A percentile compares a stretch with the other conserved stretches of the same genome.
These are phyloP conservation scores for Acanthamoeba sp. DNA, from an alignment of 208 protist species.

Conservation along the genomic window DNA sequence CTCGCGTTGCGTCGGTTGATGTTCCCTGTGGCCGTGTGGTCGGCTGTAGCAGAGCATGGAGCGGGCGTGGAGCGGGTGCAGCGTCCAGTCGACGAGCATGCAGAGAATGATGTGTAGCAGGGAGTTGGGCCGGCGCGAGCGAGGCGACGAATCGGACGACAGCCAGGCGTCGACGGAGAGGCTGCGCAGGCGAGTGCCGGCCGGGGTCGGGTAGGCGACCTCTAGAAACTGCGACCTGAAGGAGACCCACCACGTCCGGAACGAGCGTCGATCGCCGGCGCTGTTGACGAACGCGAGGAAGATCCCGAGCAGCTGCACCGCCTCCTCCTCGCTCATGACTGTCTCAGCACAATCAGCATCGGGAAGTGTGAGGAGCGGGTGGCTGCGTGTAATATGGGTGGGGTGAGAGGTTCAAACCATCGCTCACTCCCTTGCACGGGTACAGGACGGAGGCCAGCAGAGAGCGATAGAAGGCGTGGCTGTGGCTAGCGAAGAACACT, in stretches of 20 bases:
- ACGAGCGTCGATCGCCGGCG: neutral
- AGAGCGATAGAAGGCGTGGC: neutral
- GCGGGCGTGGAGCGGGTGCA: neutral
- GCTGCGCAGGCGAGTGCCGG: neutral
- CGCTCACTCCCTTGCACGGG: neutral
- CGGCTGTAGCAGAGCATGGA: neutral
- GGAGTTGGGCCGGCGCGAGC: neutral
- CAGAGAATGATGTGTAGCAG: neutral
- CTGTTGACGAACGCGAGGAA: slow-evolving; percentile 47
- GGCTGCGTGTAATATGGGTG: neutral
- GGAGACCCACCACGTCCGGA: neutral
- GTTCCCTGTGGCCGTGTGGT: neutral
- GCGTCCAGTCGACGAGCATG: slow-evolving; percentile 18
- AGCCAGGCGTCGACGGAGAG: neutral
- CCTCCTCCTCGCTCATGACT: slow-evolving; percentile 49
- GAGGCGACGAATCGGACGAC: neutral
- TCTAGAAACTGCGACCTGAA: slow-evolving; percentile 51
- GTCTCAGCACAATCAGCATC: neutral
- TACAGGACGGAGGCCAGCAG: neutral
- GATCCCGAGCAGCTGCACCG: slow-evolving; percentile 58
- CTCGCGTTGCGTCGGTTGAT: neutral
- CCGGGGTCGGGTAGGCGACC: neutral
- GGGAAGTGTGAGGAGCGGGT: neutral
- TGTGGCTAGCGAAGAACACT: neutral
- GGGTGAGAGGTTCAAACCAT: neutral